Base-by-base conservation (phyloP, 208 protist genomes). In the Wallacemonas rigidus region DNA sequence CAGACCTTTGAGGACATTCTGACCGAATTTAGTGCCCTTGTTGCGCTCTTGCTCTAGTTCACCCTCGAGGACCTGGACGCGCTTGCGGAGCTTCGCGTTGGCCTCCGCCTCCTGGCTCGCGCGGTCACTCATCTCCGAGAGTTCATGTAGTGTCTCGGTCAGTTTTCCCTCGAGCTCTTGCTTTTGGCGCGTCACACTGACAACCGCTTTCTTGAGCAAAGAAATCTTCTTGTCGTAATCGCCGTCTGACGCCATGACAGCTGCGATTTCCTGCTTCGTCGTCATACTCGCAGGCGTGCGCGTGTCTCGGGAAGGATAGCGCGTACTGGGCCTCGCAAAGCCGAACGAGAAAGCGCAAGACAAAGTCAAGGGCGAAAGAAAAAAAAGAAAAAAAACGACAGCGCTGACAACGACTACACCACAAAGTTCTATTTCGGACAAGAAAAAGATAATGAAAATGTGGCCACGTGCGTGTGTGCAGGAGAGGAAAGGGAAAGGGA, bases 181-280 rank as follows among this genome's bases (percentile, higher is more conserved):
- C 75, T 94, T 95, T 53, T 94, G 89, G 57, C 86, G 85, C n/a
- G 92, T 95, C 15, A 93, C 85, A 14, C 69, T 83, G 8, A 93
- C 87, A 39, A 95, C 88, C 4, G 89, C 89, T 67, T 88, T 93
- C 73, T 94, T 94, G 2, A 96, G 74, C 26, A 94, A 69, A 26
- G 87, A 86, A 63, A 94, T 92, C 72, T 94, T 96, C 64, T 90
- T 85, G 63, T 93, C 80, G 45, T 74, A 73, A 51, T 93, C 86
- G 14, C 88, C 88, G 53, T 87, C 79, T 9, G 82, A 87, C 1
- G 87, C 81, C 88, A 94, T 94, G 43, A 96, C 72, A 41, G 83
- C 87, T 15, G 85, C 82, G 35, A 94, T 60, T 53, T 94, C 88
- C 53, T 80, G 72, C 71, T 77, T 80, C 36, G 67, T 80, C 43